Conservation (phyloP, 2,329 filamentous ascomycete genomes). For the Cladophialophora chaetospira region DNA sequence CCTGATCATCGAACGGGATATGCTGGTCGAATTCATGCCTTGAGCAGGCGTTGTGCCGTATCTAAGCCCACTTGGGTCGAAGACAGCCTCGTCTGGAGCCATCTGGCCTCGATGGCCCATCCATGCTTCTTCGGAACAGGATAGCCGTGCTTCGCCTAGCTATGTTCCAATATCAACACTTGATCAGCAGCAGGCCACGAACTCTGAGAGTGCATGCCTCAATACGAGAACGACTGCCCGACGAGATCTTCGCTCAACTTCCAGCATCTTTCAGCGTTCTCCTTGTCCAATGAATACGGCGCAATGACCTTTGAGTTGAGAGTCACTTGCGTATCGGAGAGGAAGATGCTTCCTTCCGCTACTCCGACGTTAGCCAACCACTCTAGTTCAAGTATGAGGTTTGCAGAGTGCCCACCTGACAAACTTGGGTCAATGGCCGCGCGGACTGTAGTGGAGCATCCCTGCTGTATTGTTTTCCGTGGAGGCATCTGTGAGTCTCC, state of each 20-base stretch:
- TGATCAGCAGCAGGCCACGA: too few relatives aligned
- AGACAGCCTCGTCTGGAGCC: too few relatives aligned
- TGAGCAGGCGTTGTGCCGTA: too few relatives aligned
- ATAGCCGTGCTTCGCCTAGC: too few relatives aligned
- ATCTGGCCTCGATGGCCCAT: background rate
- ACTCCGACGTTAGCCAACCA: background rate
- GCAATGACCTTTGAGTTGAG: background rate
- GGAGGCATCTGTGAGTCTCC: too few relatives aligned
- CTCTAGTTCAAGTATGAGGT: background rate
- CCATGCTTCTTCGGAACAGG: background rate
- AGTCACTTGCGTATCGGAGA: background rate
- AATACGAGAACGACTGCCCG: background rate
- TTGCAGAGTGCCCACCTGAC: background rate
- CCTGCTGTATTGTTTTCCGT: background rate
- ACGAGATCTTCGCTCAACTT: background rate
- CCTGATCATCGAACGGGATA: too few relatives aligned
- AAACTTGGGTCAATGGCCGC: background rate
- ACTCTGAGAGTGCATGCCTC: too few relatives aligned
- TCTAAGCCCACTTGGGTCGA: too few relatives aligned
- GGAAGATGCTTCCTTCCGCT: background rate
- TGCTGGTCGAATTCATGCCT: too few relatives aligned
- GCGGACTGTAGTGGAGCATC: background rate
- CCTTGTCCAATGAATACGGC: background rate
- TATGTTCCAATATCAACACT: background rate
- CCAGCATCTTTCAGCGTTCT: background rate